Conservation (phyloP, 2,329 filamentous ascomycete genomes). For the Cercospora janseana region DNA sequence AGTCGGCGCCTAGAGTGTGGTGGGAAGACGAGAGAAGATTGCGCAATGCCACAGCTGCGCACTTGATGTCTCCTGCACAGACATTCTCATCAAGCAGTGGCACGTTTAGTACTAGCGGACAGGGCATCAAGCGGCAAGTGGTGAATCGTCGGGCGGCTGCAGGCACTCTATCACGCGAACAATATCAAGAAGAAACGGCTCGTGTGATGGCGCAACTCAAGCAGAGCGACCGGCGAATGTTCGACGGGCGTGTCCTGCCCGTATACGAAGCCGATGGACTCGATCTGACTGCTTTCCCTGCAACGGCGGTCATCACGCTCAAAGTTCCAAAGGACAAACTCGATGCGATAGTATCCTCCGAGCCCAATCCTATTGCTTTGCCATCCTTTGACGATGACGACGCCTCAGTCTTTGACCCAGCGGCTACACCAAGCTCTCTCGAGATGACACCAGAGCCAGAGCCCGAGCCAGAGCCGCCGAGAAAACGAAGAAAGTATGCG, state of each 20-base stretch:
- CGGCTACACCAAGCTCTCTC: constrained; percentile 5
- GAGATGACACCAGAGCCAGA: constrained; percentile 8
- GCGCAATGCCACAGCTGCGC: constrained; percentile 2
- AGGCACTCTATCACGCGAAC: constrained; percentile 7
- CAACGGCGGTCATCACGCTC: constrained; percentile 15
- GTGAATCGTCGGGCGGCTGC: not conserved
- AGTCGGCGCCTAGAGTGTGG: constrained; percentile 9
- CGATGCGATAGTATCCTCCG: constrained; percentile 10
- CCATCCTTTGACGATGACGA: not conserved
- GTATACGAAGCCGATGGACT: too few species aligned
- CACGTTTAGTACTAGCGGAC: constrained; percentile 17
- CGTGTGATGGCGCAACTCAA: constrained; percentile 9
- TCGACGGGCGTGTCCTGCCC: too few species aligned
- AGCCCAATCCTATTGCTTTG: constrained; percentile 4
- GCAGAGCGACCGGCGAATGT: not conserved
- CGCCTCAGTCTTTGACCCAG: constrained; percentile 2
- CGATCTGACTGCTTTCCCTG: not conserved
- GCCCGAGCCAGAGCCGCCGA: constrained; percentile 9
- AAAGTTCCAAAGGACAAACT: constrained; percentile 17
- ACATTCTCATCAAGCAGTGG: constrained; percentile 14
- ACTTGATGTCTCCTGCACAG: constrained; percentile 20
- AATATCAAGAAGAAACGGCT: constrained; percentile 9
- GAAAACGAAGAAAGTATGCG: constrained; percentile 11
- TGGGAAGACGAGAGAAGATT: constrained; percentile 11
- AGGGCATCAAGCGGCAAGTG: constrained; percentile 1